These are phyloP conservation scores for Orbilia brochopaga DNA, from an alignment of 2,329 filamentous ascomycete species.

Conservation along the genomic window DNA sequence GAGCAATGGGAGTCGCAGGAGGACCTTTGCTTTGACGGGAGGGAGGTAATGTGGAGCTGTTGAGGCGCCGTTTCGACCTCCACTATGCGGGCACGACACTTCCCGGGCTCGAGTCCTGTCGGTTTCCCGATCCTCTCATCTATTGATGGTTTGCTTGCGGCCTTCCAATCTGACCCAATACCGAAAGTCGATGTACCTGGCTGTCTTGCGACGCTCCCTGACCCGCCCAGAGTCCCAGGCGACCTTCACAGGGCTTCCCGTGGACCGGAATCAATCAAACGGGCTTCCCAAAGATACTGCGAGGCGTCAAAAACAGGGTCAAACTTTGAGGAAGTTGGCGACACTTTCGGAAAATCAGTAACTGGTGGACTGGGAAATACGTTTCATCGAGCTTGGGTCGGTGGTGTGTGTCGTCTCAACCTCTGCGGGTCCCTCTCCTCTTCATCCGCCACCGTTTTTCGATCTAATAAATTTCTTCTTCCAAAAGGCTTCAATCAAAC, in stretches of 20 bases:
- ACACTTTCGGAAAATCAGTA: conserved; percentile 33
- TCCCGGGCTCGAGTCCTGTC: conserved; percentile 22
- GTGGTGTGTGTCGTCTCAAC: conserved; percentile 49
- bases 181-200: conserved; percentile 25
- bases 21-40: conserved; percentile 22
- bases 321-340: conserved; percentile 22
- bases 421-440: conserved; percentile 38
- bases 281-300: conserved; percentile 16
- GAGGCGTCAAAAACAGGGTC: conserved; percentile 19
- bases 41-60: conserved; percentile 8
- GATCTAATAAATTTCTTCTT: conserved; percentile 50
- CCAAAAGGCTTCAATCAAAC: conserved; percentile 24
- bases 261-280: conserved; percentile 21
- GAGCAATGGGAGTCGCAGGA: conserved; percentile 42
- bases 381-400: conserved; percentile 33
- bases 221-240: conserved; percentile 15
- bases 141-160: conserved; percentile 22
- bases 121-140: conserved; percentile 31
- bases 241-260: conserved; percentile 11
- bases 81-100: conserved; percentile 32
- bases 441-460: conserved; percentile 39
- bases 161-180: conserved; percentile 14
- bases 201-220: conserved; percentile 15
- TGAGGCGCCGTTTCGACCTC: conserved; percentile 23
- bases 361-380: conserved; percentile 39